Base-by-base conservation (phyloP, 768 basidiomycete genomes). In the Tephrocybe sp. region DNA sequence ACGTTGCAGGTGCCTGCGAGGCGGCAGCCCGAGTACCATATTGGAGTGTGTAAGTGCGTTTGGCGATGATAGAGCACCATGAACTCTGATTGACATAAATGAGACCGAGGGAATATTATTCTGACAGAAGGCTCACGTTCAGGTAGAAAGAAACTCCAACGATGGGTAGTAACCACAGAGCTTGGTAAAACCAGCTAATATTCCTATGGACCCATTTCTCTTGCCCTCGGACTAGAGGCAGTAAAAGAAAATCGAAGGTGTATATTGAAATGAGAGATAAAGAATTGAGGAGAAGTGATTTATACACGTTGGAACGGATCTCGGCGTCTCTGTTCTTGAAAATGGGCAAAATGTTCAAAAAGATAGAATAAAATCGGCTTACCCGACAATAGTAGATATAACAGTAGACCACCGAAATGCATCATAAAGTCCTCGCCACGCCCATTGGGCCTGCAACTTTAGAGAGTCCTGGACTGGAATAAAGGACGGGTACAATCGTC, bases 131-230 rank as follows among this genome's bases (percentile, higher is more conserved):
- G 72, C 85, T 62, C 58, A 91, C 92, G 58, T 93, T 94, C 39
- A 92, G 74, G 68, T 92, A 92, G 49, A 92, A 77, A 10, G 91
- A 90, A 20, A 70, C 67, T 1, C 84, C 84, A 7, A 92, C 75
- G 46, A 93, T 77, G 0, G 92, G 92, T 16, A 87, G 67, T 3
- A 94, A 68, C 90, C 91, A 94, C 34, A 94, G 67, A 7, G 81
- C 68, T 60, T 84, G 86, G 65, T 88, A 90, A 56, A 89, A 81
- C 80, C 82, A 84, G 9, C 85, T 83, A 10, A 91, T 73, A 58
- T 89, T 87, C 20, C 82, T 74, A 61, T 84, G 84, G 35, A 87
- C 64, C 84, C 84, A 88, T 53, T 74, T 81, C 52, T 79, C 77
- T 48, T 79, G 76, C 58, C 78, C 75, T 16, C 74, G 77, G 9